Percentiles rank a stretch among this genome's conserved stretches.
Conservation (phyloP, 2,329 filamentous ascomycete genomes). For the Calonectria multiphialidica region DNA sequence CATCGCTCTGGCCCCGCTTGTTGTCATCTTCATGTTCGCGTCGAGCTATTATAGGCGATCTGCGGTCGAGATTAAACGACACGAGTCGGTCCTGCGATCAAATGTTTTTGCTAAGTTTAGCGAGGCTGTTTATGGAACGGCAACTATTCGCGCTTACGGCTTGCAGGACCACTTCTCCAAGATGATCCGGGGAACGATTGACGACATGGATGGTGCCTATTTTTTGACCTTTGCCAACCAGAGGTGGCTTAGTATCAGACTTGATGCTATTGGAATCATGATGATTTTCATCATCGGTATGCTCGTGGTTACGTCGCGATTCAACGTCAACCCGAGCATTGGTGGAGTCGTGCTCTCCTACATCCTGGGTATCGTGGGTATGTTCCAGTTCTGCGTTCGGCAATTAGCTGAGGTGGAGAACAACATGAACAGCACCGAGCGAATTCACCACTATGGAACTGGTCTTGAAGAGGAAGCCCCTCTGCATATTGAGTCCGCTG, state of each 20-base stretch:
- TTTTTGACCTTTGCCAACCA: constrained; percentile 96
- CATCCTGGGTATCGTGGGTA: constrained; percentile 92
- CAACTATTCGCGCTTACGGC: constrained; percentile 91
- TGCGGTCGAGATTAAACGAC: constrained; percentile 93
- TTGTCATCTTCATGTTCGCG: constrained; percentile 83
- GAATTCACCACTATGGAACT: constrained; percentile 89
- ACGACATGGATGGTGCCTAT: constrained; percentile 94
- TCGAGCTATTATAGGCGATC: constrained; percentile 91
- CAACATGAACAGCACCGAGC: constrained; percentile 96
- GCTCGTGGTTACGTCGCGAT: constrained; percentile 90
- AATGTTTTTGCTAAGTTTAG: constrained; percentile 90
- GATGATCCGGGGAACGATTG: constrained; percentile 79
- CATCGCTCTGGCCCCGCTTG: constrained; percentile 71
- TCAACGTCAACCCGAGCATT: constrained; percentile 85
- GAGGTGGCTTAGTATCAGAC: constrained; percentile 87
- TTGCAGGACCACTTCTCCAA: constrained; percentile 79
- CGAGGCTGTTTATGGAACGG: constrained; percentile 85
- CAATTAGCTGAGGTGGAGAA: constrained; percentile 97
- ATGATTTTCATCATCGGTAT: constrained; percentile 91
- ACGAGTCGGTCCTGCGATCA: constrained; percentile 89
- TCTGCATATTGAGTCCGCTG: constrained; percentile 71
- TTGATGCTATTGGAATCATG: constrained; percentile 85
- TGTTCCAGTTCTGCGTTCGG: constrained; percentile 98
- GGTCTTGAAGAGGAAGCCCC: constrained; percentile 91
- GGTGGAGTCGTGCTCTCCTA: constrained; percentile 91